Evolutionary conservation across 495 filamentous ascomycete species (phyloP).

Genomic region (Penicillium dipodomyicola): DNA sequence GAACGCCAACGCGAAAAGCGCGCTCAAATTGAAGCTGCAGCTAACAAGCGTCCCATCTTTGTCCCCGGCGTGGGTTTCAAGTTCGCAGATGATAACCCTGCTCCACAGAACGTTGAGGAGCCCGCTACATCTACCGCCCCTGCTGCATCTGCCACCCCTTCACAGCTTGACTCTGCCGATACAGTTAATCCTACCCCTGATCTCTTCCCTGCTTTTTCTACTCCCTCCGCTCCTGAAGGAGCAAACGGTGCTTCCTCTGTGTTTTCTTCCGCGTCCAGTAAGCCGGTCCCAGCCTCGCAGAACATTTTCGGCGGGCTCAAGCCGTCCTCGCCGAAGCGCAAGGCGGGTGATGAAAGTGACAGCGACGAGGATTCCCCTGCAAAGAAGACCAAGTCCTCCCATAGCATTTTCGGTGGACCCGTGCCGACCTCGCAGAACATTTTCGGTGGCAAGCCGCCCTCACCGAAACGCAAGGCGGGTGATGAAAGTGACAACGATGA

Average conservation of each 20-base stretch:
- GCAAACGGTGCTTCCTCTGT: not conserved
- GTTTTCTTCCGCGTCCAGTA: slow-evolving; percentile 11
- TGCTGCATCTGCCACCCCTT: not conserved
- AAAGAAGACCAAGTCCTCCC: slow-evolving; percentile 16
- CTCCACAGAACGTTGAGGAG: slow-evolving; percentile 9
- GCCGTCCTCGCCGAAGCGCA: slow-evolving; percentile 20
- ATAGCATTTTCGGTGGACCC: not conserved
- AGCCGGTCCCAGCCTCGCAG: slow-evolving; percentile 30
- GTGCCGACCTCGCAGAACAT: slow-evolving; percentile 47
- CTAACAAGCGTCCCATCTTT: slow-evolving; percentile 38
- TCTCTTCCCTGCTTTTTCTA: not conserved
- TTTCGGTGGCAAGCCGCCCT: slow-evolving; percentile 50
- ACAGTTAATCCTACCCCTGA: not conserved
- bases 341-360: slow-evolving; percentile 23
- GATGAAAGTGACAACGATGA: slow-evolving; percentile 28
- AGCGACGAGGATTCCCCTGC: slow-evolving; percentile 27
- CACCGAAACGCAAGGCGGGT: slow-evolving; percentile 20
- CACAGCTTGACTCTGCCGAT: not conserved
- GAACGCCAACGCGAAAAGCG: slow-evolving; percentile 47
- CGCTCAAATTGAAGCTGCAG: slow-evolving; percentile 31
- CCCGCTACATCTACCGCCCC: slow-evolving; percentile 8
- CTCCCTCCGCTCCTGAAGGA: not conserved
- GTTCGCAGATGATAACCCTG: slow-evolving; percentile 29
- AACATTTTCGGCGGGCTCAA: slow-evolving; percentile 63
- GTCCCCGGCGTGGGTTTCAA: slow-evolving; percentile 41